phyloP scores from a whole-genome alignment of 257 asterid genomes.

The Eustoma russellianum region DNA sequence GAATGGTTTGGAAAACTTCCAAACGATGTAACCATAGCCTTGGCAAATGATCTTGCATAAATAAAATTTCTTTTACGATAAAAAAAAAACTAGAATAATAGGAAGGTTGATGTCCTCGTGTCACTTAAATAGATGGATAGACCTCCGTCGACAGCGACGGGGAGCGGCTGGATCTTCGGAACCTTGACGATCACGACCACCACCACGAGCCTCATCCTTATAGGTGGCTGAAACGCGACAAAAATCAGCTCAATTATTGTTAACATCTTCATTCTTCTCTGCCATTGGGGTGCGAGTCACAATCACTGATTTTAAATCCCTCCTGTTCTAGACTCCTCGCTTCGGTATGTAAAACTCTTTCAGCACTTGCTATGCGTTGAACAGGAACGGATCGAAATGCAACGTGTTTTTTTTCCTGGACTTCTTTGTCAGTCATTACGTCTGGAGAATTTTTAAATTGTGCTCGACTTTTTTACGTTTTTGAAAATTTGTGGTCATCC shows the following conservation, averaged over 20 bases:
- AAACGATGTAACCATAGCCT: no score
- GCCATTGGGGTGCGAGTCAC: neutral
- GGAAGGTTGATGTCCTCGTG: no score
- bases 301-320: neutral
- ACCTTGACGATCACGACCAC: conserved; percentile 1
- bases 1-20: no score
- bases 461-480: no score
- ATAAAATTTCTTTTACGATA: neutral
- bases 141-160: conserved; percentile 6
- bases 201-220: neutral
- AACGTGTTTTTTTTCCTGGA: no score
- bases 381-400: no score
- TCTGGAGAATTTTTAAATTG: no score
- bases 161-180: neutral
- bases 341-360: conserved; percentile 4
- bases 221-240: conserved; percentile 7
- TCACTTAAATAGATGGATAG: no score
- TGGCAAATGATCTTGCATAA: conserved; percentile 30
- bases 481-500: no score
- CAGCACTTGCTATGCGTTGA: no score
- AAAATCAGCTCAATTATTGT: conserved; percentile 1
- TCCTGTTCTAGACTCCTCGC: conserved; percentile 2
- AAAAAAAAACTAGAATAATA: neutral
- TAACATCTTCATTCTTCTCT: neutral
- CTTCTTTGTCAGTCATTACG: no score